phyloP scores from a whole-genome alignment of 352 stramenopile species.

The Phytophthora tentaculata region DNA sequence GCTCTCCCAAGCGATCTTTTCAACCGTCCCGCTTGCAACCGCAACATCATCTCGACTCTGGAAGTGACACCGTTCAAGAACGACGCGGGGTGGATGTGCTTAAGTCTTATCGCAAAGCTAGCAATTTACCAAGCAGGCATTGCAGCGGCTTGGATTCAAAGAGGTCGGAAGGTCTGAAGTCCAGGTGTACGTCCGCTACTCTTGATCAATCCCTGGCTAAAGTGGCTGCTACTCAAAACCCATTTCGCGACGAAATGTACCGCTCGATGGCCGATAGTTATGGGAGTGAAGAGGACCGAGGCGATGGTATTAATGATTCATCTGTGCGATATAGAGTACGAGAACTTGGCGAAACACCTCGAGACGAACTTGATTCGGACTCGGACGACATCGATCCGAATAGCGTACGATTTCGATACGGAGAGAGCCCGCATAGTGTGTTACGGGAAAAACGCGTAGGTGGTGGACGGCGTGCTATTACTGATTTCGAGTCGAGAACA shows the following conservation, averaged over 20 bases:
- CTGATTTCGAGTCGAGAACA: slow-evolving; percentile 11
- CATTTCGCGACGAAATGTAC: slow-evolving; percentile 23
- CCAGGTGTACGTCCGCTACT: slow-evolving; percentile 10
- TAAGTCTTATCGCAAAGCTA: background rate
- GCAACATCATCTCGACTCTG: slow-evolving; percentile 1
- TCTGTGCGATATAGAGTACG: background rate
- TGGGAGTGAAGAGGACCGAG: slow-evolving; percentile 4
- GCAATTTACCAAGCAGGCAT: slow-evolving; percentile 1
- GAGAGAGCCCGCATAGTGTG: slow-evolving; percentile 6
- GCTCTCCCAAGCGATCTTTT: background rate
- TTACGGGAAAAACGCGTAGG: slow-evolving; percentile 6
- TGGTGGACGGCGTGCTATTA: background rate
- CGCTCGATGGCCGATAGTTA: background rate
- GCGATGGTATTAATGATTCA: background rate
- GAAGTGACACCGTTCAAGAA: background rate
- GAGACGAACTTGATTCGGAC: slow-evolving; percentile 12
- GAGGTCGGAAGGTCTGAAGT: slow-evolving; percentile 12
- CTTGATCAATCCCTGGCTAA: slow-evolving; percentile 31
- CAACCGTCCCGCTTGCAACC: background rate
- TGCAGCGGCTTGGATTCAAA: slow-evolving; percentile 14
- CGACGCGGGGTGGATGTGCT: background rate
- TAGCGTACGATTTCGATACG: slow-evolving; percentile 18
- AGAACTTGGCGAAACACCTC: background rate
- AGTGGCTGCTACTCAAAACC: slow-evolving; percentile 27
- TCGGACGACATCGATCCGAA: slow-evolving; percentile 10